A percentile compares a stretch with the other conserved stretches of the same genome.
These are phyloP conservation scores for Clarireedia homoeocarpa DNA, from an alignment of 2,329 filamentous ascomycete genomes.

Conservation along the genomic window DNA sequence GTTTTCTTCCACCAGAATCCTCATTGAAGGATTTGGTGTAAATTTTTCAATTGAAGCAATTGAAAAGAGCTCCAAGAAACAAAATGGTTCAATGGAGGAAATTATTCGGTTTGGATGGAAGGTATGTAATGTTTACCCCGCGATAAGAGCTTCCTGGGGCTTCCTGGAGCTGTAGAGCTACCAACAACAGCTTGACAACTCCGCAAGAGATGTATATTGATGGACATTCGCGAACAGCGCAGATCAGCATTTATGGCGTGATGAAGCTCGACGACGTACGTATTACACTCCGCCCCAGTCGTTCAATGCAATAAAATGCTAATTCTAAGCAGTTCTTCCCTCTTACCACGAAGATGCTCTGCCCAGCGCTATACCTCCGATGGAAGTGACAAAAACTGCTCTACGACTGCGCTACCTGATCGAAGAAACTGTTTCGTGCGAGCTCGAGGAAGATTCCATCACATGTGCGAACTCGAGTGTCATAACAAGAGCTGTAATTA, in stretches of 20 bases:
- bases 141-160: neutral
- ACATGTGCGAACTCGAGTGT: slow-evolving; percentile 76
- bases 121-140: slow-evolving; percentile 16
- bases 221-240: neutral
- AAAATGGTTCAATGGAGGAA: slow-evolving; percentile 28
- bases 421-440: slow-evolving; percentile 82
- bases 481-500: slow-evolving; percentile 72
- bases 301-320: neutral
- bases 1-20: too few species aligned
- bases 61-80: neutral
- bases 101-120: slow-evolving; percentile 26
- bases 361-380: slow-evolving; percentile 61
- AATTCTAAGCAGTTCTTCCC: slow-evolving; percentile 53
- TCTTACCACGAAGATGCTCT: slow-evolving; percentile 49
- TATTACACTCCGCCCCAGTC: neutral
- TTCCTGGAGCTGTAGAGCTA: neutral
- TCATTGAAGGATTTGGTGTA: neutral
- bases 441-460: slow-evolving; percentile 68
- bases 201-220: neutral
- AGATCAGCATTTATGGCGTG: slow-evolving; percentile 22
- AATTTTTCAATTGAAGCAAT: neutral
- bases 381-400: slow-evolving; percentile 81
- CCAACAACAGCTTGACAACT: neutral
- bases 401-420: slow-evolving; percentile 86
- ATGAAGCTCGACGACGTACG: slow-evolving; percentile 26